Evolutionary conservation across 345 rosid species (phyloP).

Genomic region (Gossypium rotundifolium): DNA sequence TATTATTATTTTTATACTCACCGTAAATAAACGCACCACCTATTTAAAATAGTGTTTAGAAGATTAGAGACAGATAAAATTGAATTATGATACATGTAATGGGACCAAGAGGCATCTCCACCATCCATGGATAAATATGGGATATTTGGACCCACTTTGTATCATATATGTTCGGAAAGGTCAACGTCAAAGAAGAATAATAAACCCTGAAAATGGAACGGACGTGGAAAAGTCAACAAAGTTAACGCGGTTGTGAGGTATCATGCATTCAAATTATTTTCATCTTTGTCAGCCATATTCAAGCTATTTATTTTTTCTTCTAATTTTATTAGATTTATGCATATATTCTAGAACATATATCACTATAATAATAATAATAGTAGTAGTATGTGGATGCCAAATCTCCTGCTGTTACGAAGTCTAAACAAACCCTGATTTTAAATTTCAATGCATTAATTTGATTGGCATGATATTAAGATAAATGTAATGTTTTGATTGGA

Average conservation of each 20-base stretch:
- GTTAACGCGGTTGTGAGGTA: constrained; percentile 11
- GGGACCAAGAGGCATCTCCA: too few species aligned
- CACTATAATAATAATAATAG: too few species aligned
- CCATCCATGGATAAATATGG: too few species aligned
- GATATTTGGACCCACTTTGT: neutral
- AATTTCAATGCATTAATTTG: neutral
- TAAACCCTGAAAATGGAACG: constrained; percentile 7
- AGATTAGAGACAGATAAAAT: too few species aligned
- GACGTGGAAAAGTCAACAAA: constrained; percentile 4
- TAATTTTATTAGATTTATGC: too few species aligned
- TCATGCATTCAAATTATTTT: neutral
- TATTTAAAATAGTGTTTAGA: too few species aligned
- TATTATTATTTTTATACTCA: fast-evolving
- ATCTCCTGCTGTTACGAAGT: neutral
- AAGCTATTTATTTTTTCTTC: neutral
- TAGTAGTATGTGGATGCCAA: too few species aligned
- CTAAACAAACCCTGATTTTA: neutral
- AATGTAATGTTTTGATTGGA: too few species aligned
- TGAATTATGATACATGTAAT: too few species aligned
- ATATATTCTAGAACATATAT: too few species aligned
- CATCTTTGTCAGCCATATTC: neutral
- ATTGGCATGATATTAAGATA: too few species aligned
- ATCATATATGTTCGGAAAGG: neutral
- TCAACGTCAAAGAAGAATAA: constrained; percentile 18
- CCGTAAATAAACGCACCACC: fast-evolving